Conservation (phyloP, 202 grass and related monocot species). For the Dendrocalamus latiflorus region DNA sequence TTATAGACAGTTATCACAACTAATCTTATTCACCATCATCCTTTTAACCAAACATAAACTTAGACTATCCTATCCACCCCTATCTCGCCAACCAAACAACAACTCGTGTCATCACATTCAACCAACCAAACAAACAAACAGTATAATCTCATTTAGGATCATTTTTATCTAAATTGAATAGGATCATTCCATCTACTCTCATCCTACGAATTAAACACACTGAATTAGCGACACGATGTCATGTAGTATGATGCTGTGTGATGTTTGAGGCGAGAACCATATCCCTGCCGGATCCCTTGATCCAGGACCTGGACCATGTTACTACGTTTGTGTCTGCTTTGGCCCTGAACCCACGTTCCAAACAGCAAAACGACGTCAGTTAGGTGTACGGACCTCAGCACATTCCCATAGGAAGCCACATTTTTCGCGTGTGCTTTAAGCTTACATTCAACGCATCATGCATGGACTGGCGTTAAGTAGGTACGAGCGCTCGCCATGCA, state of each 20-base stretch:
- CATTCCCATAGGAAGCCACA: background rate
- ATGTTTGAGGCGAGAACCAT: background rate
- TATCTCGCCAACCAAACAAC: too few relatives aligned
- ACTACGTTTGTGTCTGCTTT: background rate
- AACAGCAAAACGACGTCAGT: background rate
- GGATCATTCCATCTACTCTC: too few relatives aligned
- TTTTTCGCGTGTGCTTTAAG: background rate
- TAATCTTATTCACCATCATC: too few relatives aligned
- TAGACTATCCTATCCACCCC: too few relatives aligned
- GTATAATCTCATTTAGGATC: too few relatives aligned
- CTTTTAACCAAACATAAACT: too few relatives aligned
- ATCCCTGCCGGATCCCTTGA: background rate
- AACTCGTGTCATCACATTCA: too few relatives aligned
- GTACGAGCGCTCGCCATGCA: background rate
- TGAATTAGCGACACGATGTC: background rate
- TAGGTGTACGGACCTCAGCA: background rate
- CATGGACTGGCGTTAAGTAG: background rate
- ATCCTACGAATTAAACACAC: too few relatives aligned
- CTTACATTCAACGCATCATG: background rate
- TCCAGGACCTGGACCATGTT: constrained; percentile 19
- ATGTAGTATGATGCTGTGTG: background rate
- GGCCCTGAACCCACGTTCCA: background rate
- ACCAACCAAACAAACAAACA: too few relatives aligned
- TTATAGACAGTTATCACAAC: too few relatives aligned
- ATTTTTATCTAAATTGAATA: too few relatives aligned